Evolutionary conservation across 2,329 filamentous ascomycete species (phyloP).

Genomic region (Neonectria hederae): DNA sequence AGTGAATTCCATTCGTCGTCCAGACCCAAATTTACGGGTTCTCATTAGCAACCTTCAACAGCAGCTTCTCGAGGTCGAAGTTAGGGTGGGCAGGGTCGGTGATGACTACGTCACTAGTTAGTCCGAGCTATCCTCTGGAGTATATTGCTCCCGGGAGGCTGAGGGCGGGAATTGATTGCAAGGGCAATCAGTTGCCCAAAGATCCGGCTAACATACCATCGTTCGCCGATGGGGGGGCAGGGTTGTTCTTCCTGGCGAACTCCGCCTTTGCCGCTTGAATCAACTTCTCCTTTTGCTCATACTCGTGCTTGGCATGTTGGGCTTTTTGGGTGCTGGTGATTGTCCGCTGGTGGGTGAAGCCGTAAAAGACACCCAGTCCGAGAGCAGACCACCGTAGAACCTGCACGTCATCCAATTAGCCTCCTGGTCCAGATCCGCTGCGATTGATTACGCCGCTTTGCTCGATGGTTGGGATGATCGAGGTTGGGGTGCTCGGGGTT

Average conservation of each 20-base stretch:
- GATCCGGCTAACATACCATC: conserved; percentile 44
- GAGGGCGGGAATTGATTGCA: neutral
- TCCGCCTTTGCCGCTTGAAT: conserved; percentile 94
- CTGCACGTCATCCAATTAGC: conserved; percentile 61
- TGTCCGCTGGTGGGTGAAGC: conserved; percentile 89
- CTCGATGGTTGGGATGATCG: conserved; percentile 23
- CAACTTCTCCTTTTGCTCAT: conserved; percentile 88
- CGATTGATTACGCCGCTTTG: conserved; percentile 30
- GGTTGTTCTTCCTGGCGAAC: conserved; percentile 80
- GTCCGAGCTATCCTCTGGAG: conserved; percentile 20
- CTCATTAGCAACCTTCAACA: conserved; percentile 70
- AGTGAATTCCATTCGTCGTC: conserved; percentile 33
- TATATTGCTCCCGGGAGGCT: neutral
- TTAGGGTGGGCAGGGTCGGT: conserved; percentile 82
- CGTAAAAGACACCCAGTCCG: conserved; percentile 91
- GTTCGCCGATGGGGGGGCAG: conserved; percentile 48
- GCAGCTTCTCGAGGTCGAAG: conserved; percentile 90
- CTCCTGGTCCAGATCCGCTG: conserved; percentile 21
- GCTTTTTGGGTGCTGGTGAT: conserved; percentile 78
- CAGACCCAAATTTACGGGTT: conserved; percentile 54
- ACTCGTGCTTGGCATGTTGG: conserved; percentile 80
- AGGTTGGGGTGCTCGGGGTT: conserved; percentile 28
- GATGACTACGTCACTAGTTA: conserved; percentile 44
- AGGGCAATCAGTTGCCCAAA: neutral
- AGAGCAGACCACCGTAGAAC: conserved; percentile 98